These are phyloP conservation scores for Diutina mesorugosa DNA, from an alignment of 1,139 yeast genomes.

Conservation along the genomic window DNA sequence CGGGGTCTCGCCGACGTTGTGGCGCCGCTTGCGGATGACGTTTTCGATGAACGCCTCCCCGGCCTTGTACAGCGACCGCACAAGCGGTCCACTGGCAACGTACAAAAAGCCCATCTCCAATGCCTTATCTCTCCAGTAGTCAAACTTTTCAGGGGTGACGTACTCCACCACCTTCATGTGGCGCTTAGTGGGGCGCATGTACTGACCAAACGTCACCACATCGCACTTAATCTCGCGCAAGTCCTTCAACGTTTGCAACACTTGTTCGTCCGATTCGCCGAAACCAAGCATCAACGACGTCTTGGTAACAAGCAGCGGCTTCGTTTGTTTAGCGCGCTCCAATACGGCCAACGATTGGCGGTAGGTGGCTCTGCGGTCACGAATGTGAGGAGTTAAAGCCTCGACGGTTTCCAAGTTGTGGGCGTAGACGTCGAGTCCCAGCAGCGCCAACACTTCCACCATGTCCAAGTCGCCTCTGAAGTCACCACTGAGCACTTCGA, in stretches of 20 bases:
- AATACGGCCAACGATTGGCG: conserved; percentile 76
- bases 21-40: conserved; percentile 62
- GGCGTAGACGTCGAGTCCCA: conserved; percentile 94
- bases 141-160: conserved; percentile 89
- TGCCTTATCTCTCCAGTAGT: conserved; percentile 83
- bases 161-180: conserved; percentile 98
- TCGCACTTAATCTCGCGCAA: conserved; percentile 72
- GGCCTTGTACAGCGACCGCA: conserved; percentile 93
- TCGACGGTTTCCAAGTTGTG: conserved; percentile 97
- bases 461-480: conserved; percentile 79
- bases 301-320: conserved; percentile 72
- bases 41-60: conserved; percentile 97
- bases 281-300: conserved; percentile 94
- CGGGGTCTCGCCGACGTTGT: conserved; percentile 1
- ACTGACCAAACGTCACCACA: conserved; percentile 96
- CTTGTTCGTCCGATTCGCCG: conserved; percentile 90
- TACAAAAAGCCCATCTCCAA: conserved; percentile 85
- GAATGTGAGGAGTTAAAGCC: conserved; percentile 82
- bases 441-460: conserved; percentile 68
- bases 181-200: conserved; percentile 97
- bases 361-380: conserved; percentile 95
- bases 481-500: conserved; percentile 92
- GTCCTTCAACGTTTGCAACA: conserved; percentile 61
- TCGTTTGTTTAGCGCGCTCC: conserved; percentile 64
- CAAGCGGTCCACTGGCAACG: conserved; percentile 96